These are phyloP conservation scores for Acrocalymma vagum DNA, from an alignment of 2,329 filamentous ascomycete genomes.

Conservation along the genomic window DNA sequence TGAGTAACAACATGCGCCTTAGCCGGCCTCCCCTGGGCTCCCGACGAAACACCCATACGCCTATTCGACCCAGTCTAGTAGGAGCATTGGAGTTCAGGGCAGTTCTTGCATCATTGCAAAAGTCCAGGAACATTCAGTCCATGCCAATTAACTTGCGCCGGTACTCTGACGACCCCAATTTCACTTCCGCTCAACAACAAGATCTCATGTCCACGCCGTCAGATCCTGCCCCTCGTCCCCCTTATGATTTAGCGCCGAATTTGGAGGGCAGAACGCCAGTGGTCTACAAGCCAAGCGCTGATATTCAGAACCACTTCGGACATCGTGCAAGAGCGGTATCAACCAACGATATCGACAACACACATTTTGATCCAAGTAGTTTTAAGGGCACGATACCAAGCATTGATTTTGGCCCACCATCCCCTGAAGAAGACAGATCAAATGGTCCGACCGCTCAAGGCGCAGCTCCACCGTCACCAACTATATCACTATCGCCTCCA, in stretches of 20 bases:
- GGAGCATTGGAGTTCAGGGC: constrained; percentile 94
- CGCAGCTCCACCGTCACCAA: constrained; percentile 45
- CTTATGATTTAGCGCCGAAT: constrained; percentile 38
- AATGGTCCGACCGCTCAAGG: constrained; percentile 7
- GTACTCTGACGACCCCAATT: constrained; percentile 71
- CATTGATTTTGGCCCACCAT: constrained; percentile 45
- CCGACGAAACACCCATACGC: constrained; percentile 77
- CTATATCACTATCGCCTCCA: constrained; percentile 50
- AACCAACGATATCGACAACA: constrained; percentile 62
- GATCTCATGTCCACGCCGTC: constrained; percentile 58
- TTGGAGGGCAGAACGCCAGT: constrained; percentile 27
- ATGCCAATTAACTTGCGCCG: constrained; percentile 73
- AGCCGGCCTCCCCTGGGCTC: constrained; percentile 71
- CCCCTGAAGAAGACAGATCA: constrained; percentile 38
- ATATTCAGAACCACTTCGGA: constrained; percentile 36
- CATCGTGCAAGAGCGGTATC: constrained; percentile 64
- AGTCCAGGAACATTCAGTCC: constrained; percentile 78
- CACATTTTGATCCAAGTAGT: constrained; percentile 54
- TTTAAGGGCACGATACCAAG: constrained; percentile 36
- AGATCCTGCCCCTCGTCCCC: constrained; percentile 54
- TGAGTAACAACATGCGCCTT: constrained; percentile 93
- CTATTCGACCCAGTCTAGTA: constrained; percentile 91
- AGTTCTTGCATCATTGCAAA: constrained; percentile 85
- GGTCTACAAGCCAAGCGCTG: constrained; percentile 33
- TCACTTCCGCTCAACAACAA: constrained; percentile 54